Conservation (phyloP, 2,329 filamentous ascomycete genomes). For the Lasiodiplodia theobromae region DNA sequence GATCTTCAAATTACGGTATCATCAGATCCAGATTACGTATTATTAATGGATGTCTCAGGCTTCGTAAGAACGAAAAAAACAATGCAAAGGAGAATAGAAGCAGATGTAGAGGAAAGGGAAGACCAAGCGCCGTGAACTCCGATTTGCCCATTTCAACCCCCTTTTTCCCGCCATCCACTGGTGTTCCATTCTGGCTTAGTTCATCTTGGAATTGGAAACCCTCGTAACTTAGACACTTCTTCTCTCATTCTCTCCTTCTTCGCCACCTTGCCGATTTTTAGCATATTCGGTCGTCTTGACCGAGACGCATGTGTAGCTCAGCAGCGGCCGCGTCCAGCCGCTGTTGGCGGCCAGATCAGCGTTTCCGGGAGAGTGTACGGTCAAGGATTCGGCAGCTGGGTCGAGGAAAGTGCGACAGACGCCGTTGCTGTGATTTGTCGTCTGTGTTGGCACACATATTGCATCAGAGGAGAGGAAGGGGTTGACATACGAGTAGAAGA, state of each 20-base stretch:
- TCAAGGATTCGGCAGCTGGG: background rate
- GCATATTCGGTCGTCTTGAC: constrained; percentile 8
- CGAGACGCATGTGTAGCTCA: constrained; percentile 1
- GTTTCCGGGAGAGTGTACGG: background rate
- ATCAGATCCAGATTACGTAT: background rate
- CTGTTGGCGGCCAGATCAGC: background rate
- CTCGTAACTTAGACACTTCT: background rate
- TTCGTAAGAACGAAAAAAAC: background rate
- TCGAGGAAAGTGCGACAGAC: constrained; percentile 15
- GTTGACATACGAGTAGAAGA: constrained; percentile 16
- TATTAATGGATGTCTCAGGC: background rate
- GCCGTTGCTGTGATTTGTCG: constrained; percentile 1
- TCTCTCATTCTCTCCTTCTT: background rate
- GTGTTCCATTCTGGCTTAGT: background rate
- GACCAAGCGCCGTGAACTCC: background rate
- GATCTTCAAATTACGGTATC: background rate
- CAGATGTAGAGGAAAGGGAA: background rate
- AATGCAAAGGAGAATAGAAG: background rate
- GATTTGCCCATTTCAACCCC: background rate
- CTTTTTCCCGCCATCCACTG: background rate
- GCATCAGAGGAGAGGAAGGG: too few relatives aligned
- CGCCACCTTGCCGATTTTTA: background rate
- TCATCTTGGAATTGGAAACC: background rate
- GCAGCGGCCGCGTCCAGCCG: background rate
- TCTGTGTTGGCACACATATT: too few relatives aligned